phyloP scores from a whole-genome alignment of 306 rosid species.

The Cicer yamashitae region DNA sequence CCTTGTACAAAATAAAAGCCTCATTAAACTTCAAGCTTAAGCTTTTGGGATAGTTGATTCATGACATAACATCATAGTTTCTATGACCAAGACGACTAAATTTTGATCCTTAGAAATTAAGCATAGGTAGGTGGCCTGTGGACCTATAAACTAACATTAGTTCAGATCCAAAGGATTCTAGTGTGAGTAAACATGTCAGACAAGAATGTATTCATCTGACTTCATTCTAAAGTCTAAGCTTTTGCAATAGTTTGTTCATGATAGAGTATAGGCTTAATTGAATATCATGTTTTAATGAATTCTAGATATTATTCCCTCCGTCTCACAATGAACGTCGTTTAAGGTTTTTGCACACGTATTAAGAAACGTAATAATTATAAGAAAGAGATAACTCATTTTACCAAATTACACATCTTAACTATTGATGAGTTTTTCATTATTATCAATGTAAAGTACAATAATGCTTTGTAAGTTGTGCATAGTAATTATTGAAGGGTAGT shows the following conservation, averaged over 20 bases:
- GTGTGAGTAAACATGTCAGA: background rate
- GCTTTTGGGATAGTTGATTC: constrained; percentile 10
- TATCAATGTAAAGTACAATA: no score
- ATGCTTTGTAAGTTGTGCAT: no score
- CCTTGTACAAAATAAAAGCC: constrained; percentile 12
- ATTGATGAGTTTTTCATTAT: no score
- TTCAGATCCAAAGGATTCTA: background rate
- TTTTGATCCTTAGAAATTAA: background rate
- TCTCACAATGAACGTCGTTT: no score
- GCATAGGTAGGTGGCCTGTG: background rate
- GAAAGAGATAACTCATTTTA: no score
- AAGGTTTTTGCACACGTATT: no score
- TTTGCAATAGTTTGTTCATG: background rate
- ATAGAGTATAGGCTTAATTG: constrained; percentile 7
- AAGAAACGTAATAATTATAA: no score
- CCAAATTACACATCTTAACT: no score
- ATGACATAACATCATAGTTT: background rate
- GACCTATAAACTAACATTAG: background rate
- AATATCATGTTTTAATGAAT: constrained; percentile 19
- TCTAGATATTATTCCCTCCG: background rate
- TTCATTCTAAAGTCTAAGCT: constrained; percentile 20
- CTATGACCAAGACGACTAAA: background rate
- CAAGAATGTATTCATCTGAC: background rate
- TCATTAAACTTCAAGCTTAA: constrained; percentile 20
- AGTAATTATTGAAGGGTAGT: no score